Conservation (phyloP, 805 yeast genomes). For the Ogataea allantospora region DNA sequence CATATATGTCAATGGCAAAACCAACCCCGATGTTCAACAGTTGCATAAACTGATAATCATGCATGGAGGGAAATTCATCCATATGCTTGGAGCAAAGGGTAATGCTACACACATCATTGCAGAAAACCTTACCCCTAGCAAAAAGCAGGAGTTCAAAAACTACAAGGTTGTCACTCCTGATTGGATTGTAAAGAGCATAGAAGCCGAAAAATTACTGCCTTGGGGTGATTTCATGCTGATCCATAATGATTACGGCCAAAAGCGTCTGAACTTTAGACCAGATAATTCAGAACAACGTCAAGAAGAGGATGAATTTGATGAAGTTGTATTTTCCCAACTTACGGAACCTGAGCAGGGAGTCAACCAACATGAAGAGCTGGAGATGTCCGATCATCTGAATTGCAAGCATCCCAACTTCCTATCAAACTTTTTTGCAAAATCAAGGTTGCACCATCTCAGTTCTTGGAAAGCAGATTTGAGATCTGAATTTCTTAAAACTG, state of each 20-base stretch:
- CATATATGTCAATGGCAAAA: constrained; percentile 86
- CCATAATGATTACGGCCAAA: constrained; percentile 55
- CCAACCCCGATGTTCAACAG: constrained; percentile 72
- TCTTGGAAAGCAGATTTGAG: constrained; percentile 79
- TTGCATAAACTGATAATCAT: constrained; percentile 67
- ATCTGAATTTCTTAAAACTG: constrained; percentile 52
- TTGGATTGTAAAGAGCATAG: constrained; percentile 75
- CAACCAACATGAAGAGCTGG: constrained; percentile 7
- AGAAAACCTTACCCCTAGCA: constrained; percentile 72
- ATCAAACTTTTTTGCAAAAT: constrained; percentile 67
- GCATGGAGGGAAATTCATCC: constrained; percentile 78
- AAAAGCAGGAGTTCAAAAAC: constrained; percentile 59
- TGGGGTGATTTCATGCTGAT: constrained; percentile 71
- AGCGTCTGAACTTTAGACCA: constrained; percentile 31
- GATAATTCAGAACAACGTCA: neutral
- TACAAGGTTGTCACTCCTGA: constrained; percentile 76
- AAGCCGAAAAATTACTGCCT: constrained; percentile 44
- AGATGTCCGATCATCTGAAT: constrained; percentile 37
- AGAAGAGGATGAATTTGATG: constrained; percentile 9
- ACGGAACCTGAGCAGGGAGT: constrained; percentile 10
- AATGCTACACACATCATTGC: constrained; percentile 85
- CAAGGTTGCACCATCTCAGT: constrained; percentile 86
- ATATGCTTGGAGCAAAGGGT: constrained; percentile 66
- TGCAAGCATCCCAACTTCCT: constrained; percentile 80
- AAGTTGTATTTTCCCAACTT: too few relatives aligned